phyloP scores from a whole-genome alignment of 2,329 filamentous ascomycete species.

The Fusarium vanettenii region DNA sequence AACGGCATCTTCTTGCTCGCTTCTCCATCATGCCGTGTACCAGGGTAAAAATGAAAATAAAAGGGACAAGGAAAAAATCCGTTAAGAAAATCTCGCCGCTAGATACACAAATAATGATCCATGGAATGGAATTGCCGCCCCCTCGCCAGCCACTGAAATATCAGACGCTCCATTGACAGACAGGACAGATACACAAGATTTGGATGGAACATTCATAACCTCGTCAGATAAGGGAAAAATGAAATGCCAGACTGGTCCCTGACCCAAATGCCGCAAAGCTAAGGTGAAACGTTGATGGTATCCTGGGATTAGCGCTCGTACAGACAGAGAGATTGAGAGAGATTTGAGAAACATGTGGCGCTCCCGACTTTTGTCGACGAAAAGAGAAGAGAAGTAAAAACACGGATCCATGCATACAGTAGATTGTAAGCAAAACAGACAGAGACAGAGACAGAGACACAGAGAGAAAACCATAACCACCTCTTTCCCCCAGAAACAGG shows the following conservation, averaged over 20 bases:
- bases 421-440: conserved; percentile 44
- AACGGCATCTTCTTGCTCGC: conserved; percentile 18
- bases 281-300: conserved; percentile 42
- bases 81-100: conserved; percentile 40
- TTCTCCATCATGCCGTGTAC: conserved; percentile 30
- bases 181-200: conserved; percentile 30
- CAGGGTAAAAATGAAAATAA: conserved; percentile 27
- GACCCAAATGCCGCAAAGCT: conserved; percentile 39
- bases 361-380: conserved; percentile 44
- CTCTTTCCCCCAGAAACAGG: conserved; percentile 25
- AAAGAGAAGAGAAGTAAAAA: conserved; percentile 42
- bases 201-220: conserved; percentile 42
- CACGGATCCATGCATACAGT: conserved; percentile 39
- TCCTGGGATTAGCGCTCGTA: conserved; percentile 44
- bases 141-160: conserved; percentile 39
- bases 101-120: conserved; percentile 42
- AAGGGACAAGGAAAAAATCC: conserved; percentile 29
- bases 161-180: conserved; percentile 35
- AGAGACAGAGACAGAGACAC: conserved; percentile 13
- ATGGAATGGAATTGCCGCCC: conserved; percentile 37
- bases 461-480: conserved; percentile 27
- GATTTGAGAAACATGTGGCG: conserved; percentile 37
- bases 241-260: conserved; percentile 41
- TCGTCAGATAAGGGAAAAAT: conserved; percentile 39
- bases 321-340: conserved; percentile 37